Percentiles rank a stretch among this genome's conserved stretches.
These are phyloP conservation scores for Camelina sativa DNA, from an alignment of 345 rosid genomes.

Conservation along the genomic window DNA sequence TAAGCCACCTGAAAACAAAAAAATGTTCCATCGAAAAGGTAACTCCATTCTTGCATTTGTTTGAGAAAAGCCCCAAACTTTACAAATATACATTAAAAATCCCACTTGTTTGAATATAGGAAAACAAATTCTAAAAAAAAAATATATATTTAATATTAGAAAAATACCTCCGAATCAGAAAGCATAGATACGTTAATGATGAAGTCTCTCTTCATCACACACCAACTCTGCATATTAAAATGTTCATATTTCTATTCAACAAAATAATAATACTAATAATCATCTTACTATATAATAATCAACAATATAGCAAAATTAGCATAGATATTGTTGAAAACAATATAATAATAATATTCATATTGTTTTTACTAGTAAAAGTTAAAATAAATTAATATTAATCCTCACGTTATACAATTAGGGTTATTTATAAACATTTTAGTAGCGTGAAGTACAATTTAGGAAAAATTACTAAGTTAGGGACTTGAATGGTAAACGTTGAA, in stretches of 20 bases:
- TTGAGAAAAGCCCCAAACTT: conserved; percentile 16
- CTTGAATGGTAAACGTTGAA: conserved; percentile 5
- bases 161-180: conserved; percentile 1
- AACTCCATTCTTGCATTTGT: not conserved
- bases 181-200: conserved; percentile 28
- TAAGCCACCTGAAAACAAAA: conserved; percentile 29
- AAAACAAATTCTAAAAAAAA: not conserved
- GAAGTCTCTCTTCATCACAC: not conserved
- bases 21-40: not conserved
- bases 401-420: not conserved
- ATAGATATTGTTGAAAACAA: not conserved
- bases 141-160: not conserved
- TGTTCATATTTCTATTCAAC: not conserved
- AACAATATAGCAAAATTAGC: not conserved
- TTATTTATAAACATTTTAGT: not conserved
- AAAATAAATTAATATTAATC: not conserved
- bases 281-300: not conserved
- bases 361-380: too few relatives aligned
- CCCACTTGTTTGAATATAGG: not conserved
- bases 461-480: conserved; percentile 18
- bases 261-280: not conserved
- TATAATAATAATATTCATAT: not conserved
- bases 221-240: conserved; percentile 25
- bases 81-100: not conserved
- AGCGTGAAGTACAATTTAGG: conserved; percentile 17